Percentiles rank a stretch among this genome's conserved stretches.
These are phyloP conservation scores for Colletotrichum sp. DNA, from an alignment of 2,329 filamentous ascomycete species.

Conservation along the genomic window DNA sequence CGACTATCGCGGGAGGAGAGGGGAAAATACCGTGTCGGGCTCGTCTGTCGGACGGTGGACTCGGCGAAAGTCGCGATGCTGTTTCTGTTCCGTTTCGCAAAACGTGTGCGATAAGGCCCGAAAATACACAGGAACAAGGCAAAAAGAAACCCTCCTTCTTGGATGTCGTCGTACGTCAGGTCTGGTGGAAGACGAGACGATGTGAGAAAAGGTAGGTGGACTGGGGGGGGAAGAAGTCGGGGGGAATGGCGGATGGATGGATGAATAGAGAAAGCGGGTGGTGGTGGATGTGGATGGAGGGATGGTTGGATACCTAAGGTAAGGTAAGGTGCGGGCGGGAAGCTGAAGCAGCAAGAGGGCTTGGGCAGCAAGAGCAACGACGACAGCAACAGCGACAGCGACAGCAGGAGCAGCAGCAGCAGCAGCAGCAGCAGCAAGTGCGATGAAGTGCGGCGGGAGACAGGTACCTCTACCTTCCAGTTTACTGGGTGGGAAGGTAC, in stretches of 20 bases:
- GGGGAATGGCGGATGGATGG: neutral
- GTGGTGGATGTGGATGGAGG: neutral
- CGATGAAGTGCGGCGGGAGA: neutral
- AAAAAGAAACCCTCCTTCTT: neutral
- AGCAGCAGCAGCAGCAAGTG: neutral
- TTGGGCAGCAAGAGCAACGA: neutral
- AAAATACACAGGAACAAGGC: neutral
- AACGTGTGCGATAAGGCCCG: neutral
- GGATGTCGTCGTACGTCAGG: neutral
- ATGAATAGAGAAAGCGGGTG: neutral
- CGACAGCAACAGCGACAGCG: neutral
- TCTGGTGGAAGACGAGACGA: constrained; percentile 5
- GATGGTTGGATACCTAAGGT: neutral
- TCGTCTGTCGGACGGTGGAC: neutral
- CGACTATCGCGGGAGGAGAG: constrained; percentile 2
- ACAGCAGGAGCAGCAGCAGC: no score
- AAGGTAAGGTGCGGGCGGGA: neutral
- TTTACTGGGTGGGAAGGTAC: neutral
- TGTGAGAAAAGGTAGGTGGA: neutral
- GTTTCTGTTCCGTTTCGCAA: constrained; percentile 17
- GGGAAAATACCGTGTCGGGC: neutral
- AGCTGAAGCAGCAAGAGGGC: neutral
- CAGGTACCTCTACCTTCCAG: neutral
- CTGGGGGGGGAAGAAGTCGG: neutral
- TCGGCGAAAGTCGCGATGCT: neutral